Conservation (phyloP, 768 basidiomycete genomes). For the Agaricus bisporus region DNA sequence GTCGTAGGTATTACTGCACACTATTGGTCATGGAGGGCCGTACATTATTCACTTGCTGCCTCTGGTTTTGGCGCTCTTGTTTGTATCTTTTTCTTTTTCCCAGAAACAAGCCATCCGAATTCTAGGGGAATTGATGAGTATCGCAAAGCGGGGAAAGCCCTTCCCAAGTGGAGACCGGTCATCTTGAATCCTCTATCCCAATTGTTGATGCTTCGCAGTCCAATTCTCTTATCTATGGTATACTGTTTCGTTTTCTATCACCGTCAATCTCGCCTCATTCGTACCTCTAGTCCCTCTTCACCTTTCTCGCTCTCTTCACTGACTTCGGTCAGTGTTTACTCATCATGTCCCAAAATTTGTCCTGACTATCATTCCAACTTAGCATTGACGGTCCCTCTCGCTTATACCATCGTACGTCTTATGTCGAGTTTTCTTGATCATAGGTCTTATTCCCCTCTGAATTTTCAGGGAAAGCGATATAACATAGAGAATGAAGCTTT, state of each 20-base stretch:
- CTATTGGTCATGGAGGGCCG: slow-evolving; percentile 54
- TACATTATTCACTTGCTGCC: slow-evolving; percentile 42
- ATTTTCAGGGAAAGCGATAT: slow-evolving; percentile 47
- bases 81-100: slow-evolving; percentile 40
- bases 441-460: slow-evolving; percentile 10
- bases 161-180: slow-evolving; percentile 21
- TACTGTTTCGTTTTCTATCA: slow-evolving; percentile 16
- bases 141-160: slow-evolving; percentile 23
- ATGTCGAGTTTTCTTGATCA: neutral
- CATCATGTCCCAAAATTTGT: neutral
- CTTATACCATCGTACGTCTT: slow-evolving; percentile 56
- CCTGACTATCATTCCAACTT: neutral
- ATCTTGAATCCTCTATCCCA: slow-evolving; percentile 51
- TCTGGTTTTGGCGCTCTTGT: slow-evolving; percentile 34
- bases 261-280: neutral
- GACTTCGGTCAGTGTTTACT: slow-evolving; percentile 36
- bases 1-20: slow-evolving; percentile 7
- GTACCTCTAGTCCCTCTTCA: slow-evolving; percentile 14
- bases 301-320: slow-evolving; percentile 20
- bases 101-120: slow-evolving; percentile 64
- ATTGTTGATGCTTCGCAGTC: slow-evolving; percentile 43
- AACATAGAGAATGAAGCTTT: slow-evolving; percentile 49
- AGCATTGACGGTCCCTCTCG: slow-evolving; percentile 54
- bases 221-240: slow-evolving; percentile 47
- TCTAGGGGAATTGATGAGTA: slow-evolving; percentile 47